Evolutionary conservation across 2,329 filamentous ascomycete genomes (phyloP), one percentile per base, ranked within the genome.

Genomic region (Emydomyces testavorans): DNA sequence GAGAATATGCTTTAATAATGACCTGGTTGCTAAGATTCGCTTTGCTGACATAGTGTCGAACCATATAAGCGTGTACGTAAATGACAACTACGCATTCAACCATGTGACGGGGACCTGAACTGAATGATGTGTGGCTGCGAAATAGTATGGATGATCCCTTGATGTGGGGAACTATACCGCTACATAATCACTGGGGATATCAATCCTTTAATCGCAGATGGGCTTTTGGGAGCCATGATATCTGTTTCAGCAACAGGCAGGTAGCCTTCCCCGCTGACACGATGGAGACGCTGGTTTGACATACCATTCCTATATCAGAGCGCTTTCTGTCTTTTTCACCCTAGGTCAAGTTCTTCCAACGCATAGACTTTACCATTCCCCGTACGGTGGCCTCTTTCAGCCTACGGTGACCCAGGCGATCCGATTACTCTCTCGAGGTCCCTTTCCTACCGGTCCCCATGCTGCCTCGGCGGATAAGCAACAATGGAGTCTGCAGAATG

Each of bases 141-240:
- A 57, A 54, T 63, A 95, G 90, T 50, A 70, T 96, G 57, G 92
- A 98, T 67, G 92, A 98, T 68, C 92, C 92, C 21, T 69, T 96
- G 50, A 80, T 95, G 57, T 98, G 90, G 90, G 92, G 90, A 15
- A 78, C 87, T 29, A 70, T 98, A 3, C 92, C 92, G 1, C 65
- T 85, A 38, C 74, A 76, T 42, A 86, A 92, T 60, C 71, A 78
- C 54, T 79, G 84, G 59, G 78, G 81, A 50, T 78, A 84, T 16
- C 72, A 76, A 48, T 61, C 60, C 6, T 67, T 62, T 57, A 92
- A 89, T 61, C 74, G 88, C 59, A 79, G 92, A 63, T 96, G 89
- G 87, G 80, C 82, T 7, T 76, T 98, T 47, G 92, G 86, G 20
- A 93, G 88, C 58, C 86, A 95, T 64, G 92, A 98, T 65, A 89